phyloP scores from a whole-genome alignment of 257 asterid species.

The Nemophila menziesii region DNA sequence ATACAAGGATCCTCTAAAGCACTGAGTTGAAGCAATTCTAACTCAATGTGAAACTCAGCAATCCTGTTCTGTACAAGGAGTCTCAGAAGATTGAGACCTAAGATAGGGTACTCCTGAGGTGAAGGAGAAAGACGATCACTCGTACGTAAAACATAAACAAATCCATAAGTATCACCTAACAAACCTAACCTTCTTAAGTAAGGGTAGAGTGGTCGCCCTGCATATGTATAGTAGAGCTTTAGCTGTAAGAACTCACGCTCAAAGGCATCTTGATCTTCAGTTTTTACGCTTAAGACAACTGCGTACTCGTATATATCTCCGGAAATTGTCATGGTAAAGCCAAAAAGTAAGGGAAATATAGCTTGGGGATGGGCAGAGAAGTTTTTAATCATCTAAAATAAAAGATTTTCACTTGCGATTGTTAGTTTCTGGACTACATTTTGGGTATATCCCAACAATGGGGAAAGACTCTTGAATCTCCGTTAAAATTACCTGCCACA shows the following conservation, averaged over 20 bases:
- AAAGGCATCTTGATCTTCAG: constrained; percentile 82
- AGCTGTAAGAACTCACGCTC: constrained; percentile 93
- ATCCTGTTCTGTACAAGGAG: constrained; percentile 95
- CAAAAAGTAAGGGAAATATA: background rate
- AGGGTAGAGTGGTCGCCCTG: too few relatives aligned
- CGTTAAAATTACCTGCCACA: constrained; percentile 32
- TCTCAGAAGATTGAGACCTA: constrained; percentile 95
- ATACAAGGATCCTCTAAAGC: constrained; percentile 88
- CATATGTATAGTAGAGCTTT: constrained; percentile 89
- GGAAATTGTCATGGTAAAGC: constrained; percentile 14
- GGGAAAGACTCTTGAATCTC: constrained; percentile 42
- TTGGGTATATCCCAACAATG: constrained; percentile 30
- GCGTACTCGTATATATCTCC: constrained; percentile 97
- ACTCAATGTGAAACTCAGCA: constrained; percentile 91
- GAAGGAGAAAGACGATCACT: constrained; percentile 71
- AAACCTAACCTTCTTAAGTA: background rate
- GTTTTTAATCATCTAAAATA: background rate
- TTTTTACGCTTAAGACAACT: constrained; percentile 73
- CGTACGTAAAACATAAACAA: constrained; percentile 26
- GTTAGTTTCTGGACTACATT: constrained; percentile 30
- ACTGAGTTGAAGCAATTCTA: constrained; percentile 66
- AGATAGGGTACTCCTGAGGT: constrained; percentile 78
- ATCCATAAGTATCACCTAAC: constrained; percentile 3
- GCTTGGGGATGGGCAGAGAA: background rate
- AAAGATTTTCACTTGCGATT: constrained; percentile 33